Percentiles rank a stretch among this genome's conserved stretches.
phyloP scores from a whole-genome alignment of 2,329 filamentous ascomycete genomes.

The Fusarium hostae region DNA sequence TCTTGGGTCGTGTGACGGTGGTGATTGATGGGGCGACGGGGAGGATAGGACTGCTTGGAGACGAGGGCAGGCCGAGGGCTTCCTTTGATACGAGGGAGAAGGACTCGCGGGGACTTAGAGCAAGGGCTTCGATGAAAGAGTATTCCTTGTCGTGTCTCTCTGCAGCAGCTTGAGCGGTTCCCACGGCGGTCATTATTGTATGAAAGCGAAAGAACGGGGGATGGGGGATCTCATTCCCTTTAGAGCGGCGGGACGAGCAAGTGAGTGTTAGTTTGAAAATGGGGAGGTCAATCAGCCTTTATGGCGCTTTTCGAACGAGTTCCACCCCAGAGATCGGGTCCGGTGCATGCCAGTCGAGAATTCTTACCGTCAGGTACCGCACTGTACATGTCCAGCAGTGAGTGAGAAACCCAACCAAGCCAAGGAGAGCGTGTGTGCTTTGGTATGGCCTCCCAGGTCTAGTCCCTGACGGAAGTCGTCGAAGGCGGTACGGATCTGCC shows the following conservation, averaged over 20 bases:
- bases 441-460: neutral
- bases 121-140: slow-evolving; percentile 48
- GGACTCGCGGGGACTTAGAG: slow-evolving; percentile 43
- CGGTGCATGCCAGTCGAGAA: slow-evolving; percentile 12
- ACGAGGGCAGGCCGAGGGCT: slow-evolving; percentile 39
- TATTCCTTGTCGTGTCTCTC: slow-evolving; percentile 45
- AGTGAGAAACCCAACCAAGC: no score
- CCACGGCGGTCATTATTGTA: slow-evolving; percentile 42
- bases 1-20: slow-evolving; percentile 6
- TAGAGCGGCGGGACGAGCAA: no score
- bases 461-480: slow-evolving; percentile 30
- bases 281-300: slow-evolving; percentile 40
- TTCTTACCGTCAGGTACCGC: slow-evolving; percentile 17
- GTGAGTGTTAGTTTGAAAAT: no score
- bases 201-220: no score
- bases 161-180: slow-evolving; percentile 16
- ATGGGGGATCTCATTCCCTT: no score
- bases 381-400: slow-evolving; percentile 1
- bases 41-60: slow-evolving; percentile 16
- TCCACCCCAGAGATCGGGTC: neutral
- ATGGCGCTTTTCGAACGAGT: slow-evolving; percentile 33
- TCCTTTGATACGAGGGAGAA: slow-evolving; percentile 45
- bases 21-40: neutral
- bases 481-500: slow-evolving; percentile 40
- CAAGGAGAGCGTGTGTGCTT: neutral